A percentile compares a stretch with the other conserved stretches of the same genome.
phyloP scores from a whole-genome alignment of 1,284 basidiomycete species.

The Rhodotorula mucilaginosa region DNA sequence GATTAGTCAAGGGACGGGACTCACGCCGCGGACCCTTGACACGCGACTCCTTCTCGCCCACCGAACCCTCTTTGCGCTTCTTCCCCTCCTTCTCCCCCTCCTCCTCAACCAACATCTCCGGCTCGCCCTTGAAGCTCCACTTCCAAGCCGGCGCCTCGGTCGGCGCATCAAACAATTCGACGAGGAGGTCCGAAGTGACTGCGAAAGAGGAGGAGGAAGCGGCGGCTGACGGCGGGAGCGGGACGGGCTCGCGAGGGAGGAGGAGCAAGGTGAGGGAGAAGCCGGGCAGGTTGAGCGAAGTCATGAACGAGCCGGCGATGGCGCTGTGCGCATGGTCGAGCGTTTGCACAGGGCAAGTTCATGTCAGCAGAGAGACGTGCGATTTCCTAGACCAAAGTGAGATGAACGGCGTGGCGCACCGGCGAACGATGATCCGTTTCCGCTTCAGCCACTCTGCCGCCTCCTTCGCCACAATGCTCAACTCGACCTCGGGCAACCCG shows the following conservation, averaged over 20 bases:
- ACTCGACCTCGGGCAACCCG: constrained; percentile 79
- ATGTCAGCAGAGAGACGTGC: too few relatives aligned
- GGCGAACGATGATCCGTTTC: constrained; percentile 60
- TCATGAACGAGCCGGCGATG: constrained; percentile 56
- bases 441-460: constrained; percentile 58
- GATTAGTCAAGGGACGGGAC: neutral
- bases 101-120: constrained; percentile 36
- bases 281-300: constrained; percentile 90
- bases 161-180: constrained; percentile 73
- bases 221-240: neutral
- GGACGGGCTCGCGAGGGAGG: constrained; percentile 58
- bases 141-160: constrained; percentile 77
- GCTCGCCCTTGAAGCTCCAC: constrained; percentile 37
- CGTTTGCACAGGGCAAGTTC: neutral
- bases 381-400: neutral
- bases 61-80: constrained; percentile 26
- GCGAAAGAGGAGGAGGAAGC: constrained; percentile 9
- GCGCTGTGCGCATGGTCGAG: constrained; percentile 43
- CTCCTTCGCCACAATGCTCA: constrained; percentile 56
- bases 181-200: constrained; percentile 54
- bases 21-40: constrained; percentile 37
- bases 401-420: constrained; percentile 44
- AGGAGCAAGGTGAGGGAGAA: constrained; percentile 85
- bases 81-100: constrained; percentile 21
- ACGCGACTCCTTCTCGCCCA: neutral